Base-by-base conservation (phyloP, 2,329 filamentous ascomycete genomes). In the Aspergillus piperis region DNA sequence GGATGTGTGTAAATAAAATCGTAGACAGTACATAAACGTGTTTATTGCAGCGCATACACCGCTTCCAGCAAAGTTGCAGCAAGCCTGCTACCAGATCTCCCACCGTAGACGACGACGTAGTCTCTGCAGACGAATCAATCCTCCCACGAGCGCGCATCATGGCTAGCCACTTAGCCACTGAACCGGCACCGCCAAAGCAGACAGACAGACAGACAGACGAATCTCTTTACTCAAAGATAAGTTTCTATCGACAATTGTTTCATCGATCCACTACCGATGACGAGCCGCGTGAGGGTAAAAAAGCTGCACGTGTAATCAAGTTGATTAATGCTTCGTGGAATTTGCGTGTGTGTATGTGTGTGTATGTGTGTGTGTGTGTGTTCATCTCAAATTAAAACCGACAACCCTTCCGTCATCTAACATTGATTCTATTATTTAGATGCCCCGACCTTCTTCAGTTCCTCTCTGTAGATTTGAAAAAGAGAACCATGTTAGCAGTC, bases 371-470 rank as follows among this genome's bases (percentile, higher is more conserved):
- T 7, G 39, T 27, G 7, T 27, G 30, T 7, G 39, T 7, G 30
- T 39, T 42, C 25, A 48, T 54, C 41, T 55, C 13, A 47, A 47
- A 47, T 52, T 32, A 39, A 39, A 51, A 36, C 41, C 41, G 41
- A 44, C 10, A 44, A 21, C 41, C 41, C 41, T 19, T 23, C 41
- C 41, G 19, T 23, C 41, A 44, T 19, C 17, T 8, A 44, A 44
- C 27, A 13, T 30, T 2, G 41, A 8, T 3, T 25, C 23, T 86
- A 80, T 83, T 85, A 85, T 81, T 90, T 91, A 63, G 86, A 83
- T 42, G 88, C 85, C 76, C 95, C 91, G 72, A 97, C 91, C 81
- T 96, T 97, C 84, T 96, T 96, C 66, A 97, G 81, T 78, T 98
- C 94, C 78, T 96, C 71, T 64, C 73, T 78, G 53, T 61, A 51